Evolutionary conservation across 2,329 filamentous ascomycete genomes (phyloP).

Genomic region (Xylariaceae sp.): DNA sequence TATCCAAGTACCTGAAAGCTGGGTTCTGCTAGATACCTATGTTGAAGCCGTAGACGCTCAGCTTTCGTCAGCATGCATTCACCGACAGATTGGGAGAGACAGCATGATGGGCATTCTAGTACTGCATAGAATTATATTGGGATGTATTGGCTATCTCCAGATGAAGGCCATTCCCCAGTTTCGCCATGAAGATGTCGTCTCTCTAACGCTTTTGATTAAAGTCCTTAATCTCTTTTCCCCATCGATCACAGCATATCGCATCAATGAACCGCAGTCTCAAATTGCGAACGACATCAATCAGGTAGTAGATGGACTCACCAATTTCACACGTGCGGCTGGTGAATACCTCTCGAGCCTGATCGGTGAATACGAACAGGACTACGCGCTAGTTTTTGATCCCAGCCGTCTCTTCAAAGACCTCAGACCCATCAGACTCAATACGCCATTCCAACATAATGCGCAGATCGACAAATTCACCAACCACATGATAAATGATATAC

Average conservation of each 20-base stretch:
- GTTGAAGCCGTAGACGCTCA: conserved; percentile 48
- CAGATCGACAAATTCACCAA: conserved; percentile 49
- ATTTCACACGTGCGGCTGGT: conserved; percentile 34
- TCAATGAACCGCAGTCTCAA: conserved; percentile 33
- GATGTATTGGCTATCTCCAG: conserved; percentile 37
- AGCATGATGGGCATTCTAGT: conserved; percentile 42
- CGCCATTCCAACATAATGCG: conserved; percentile 30
- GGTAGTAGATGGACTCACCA: conserved; percentile 30
- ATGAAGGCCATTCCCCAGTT: conserved; percentile 27
- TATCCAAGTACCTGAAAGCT: conserved; percentile 45
- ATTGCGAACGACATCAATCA: conserved; percentile 23
- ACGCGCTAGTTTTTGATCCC: conserved; percentile 21
- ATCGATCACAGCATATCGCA: conserved; percentile 36
- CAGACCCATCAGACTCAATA: conserved; percentile 1
- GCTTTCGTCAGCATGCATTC: conserved; percentile 43
- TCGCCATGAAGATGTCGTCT: conserved; percentile 33
- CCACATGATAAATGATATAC: conserved; percentile 52
- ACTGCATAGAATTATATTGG: conserved; percentile 42
- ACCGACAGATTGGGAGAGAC: conserved; percentile 46
- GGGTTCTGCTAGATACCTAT: conserved; percentile 59
- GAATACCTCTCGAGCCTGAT: conserved; percentile 30
- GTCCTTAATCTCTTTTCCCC: conserved; percentile 40
- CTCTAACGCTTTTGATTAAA: conserved; percentile 31
- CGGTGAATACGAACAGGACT: conserved; percentile 1
- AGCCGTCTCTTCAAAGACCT: conserved; percentile 34